phyloP scores from a whole-genome alignment of 176 grass and related monocot genomes.

The Eleusine coracana region DNA sequence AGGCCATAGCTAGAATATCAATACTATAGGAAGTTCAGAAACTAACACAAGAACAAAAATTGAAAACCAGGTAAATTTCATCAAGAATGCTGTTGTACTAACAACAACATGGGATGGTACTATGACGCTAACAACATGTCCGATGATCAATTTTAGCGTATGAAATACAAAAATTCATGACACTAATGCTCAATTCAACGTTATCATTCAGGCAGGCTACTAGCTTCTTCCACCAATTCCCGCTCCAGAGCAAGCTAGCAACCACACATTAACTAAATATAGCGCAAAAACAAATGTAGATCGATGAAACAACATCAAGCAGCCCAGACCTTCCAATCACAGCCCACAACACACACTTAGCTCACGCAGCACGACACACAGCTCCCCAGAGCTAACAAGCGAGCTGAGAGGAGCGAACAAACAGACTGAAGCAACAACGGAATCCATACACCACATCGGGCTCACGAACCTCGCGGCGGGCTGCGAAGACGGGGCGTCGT shows the following conservation, averaged over 20 bases:
- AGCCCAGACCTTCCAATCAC: constrained; percentile 4
- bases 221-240: not conserved
- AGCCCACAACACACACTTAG: constrained; percentile 2
- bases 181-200: not conserved
- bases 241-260: not conserved
- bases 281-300: constrained; percentile 30
- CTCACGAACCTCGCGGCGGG: constrained; percentile 59
- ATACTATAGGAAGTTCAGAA: not conserved
- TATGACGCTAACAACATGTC: not conserved
- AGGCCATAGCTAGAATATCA: not conserved
- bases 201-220: not conserved
- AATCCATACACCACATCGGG: not conserved
- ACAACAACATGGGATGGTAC: not conserved
- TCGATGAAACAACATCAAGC: not conserved
- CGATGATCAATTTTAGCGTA: not conserved
- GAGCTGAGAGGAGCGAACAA: constrained; percentile 3
- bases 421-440: constrained; percentile 20
- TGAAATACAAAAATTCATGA: not conserved
- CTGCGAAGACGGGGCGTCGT: constrained; percentile 69
- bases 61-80: not conserved
- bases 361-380: not conserved
- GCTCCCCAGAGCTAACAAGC: constrained; percentile 1
- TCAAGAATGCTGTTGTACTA: not conserved
- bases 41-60: not conserved
- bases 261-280: constrained; percentile 32